Evolutionary conservation across 2,329 filamentous ascomycete genomes (phyloP).

Genomic region (Colletotrichum destructivum): DNA sequence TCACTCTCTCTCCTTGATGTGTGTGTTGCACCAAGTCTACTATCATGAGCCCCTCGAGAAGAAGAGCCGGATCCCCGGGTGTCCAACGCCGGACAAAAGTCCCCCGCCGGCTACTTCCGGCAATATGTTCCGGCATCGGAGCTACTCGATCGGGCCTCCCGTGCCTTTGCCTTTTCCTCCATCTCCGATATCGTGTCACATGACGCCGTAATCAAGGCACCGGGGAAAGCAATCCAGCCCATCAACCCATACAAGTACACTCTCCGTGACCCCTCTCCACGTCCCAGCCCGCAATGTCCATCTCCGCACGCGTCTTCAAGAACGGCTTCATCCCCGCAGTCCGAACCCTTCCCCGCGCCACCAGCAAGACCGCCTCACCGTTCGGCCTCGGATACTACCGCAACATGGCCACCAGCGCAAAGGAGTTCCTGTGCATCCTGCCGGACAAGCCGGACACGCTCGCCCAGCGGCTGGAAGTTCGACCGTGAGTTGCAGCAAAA

Average conservation of each 20-base stretch:
- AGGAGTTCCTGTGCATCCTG: slow-evolving; percentile 42
- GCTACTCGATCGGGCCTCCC: neutral
- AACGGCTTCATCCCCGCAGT: slow-evolving; percentile 28
- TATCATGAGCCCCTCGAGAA: neutral
- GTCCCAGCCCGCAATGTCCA: slow-evolving; percentile 23
- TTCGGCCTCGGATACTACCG: slow-evolving; percentile 13
- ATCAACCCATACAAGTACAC: no score
- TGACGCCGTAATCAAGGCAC: slow-evolving; percentile 7
- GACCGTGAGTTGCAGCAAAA: slow-evolving; percentile 21
- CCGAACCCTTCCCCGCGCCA: neutral
- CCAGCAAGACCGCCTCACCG: neutral
- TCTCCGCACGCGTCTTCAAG: slow-evolving; percentile 21
- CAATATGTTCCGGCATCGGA: slow-evolving; percentile 24
- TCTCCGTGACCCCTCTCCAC: neutral
- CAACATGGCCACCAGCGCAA: slow-evolving; percentile 35
- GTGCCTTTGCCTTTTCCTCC: neutral
- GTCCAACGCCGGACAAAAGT: neutral
- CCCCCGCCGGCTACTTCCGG: slow-evolving; percentile 15
- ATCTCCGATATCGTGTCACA: slow-evolving; percentile 15
- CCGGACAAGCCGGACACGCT: slow-evolving; percentile 40
- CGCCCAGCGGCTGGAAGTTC: slow-evolving; percentile 29
- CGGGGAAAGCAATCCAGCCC: neutral
- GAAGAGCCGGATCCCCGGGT: neutral
- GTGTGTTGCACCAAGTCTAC: neutral
- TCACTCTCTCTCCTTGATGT: accelerated